Base-by-base conservation (phyloP, 176 grass and related monocot genomes). In the Puya raimondii region DNA sequence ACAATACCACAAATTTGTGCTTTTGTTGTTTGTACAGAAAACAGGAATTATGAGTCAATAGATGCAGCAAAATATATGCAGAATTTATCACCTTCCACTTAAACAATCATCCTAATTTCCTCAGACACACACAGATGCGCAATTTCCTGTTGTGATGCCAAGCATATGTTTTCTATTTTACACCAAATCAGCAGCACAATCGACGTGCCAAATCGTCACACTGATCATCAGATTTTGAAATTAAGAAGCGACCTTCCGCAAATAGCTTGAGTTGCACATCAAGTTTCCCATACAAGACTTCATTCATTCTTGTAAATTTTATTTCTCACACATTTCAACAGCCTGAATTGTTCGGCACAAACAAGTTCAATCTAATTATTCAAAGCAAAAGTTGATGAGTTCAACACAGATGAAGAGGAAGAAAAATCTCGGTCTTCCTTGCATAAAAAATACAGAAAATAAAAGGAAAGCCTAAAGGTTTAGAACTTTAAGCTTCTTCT, bases 401-500 rank as follows among this genome's bases (percentile, higher is more conserved):
- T 61, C 16, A 61, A 61, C 21, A 42, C 56, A 18, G 16, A 59
- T 10, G n/a, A 59, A 61, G 56, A 61, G 56, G 8, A 10, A 61
- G 0, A 21, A 20, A 9, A 20, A 9, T 21, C 56, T 61, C 4
- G 10, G 4, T 61, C 20, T 59, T 59, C 56, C n/a, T 21, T 59
- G 20, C 20, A 59, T 59, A 54, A 18, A 8, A 18, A 21, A 20
- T 18, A 22, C 16, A 21, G 4, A 59, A 59, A 9, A 7, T 3
- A 11, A 61, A 22, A 3, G 16, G 56, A 16, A 16, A 47, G n/a
- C 6, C 65, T 67, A 67, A 14, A 49, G 16, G n/a, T 67, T 47
- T 33, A 20, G 27, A 14, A 67, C 65, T 67, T 20, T 67, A 47
- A 67, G 65, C 65, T 67, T 67, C 16, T 67, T 67, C 33, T 67